Evolutionary conservation across 2,329 filamentous ascomycete species (phyloP).

Genomic region (Zasmidium citrigriseum): DNA sequence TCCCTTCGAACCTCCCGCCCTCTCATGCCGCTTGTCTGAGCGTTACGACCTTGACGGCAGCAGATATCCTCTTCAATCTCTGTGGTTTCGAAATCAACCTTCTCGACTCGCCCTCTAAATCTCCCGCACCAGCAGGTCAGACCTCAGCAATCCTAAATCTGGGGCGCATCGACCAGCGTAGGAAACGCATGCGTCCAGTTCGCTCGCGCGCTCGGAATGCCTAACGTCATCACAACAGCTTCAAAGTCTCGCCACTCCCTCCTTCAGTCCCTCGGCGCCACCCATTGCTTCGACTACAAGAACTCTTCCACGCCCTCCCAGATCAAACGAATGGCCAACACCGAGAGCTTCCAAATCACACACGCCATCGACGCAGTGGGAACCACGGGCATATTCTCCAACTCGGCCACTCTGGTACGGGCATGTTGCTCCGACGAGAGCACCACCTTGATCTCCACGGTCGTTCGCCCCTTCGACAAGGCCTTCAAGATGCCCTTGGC

Average conservation of each 20-base stretch:
- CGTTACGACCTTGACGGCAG: slow-evolving; percentile 3
- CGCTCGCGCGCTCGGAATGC: neutral
- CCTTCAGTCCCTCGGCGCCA: neutral
- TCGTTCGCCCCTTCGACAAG: slow-evolving; percentile 1
- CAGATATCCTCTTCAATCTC: slow-evolving; percentile 5
- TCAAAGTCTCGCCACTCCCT: neutral
- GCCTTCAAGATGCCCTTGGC: neutral
- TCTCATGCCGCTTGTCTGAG: neutral
- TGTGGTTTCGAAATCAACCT: neutral
- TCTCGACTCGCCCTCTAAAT: neutral
- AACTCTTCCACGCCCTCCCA: neutral
- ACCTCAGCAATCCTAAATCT: neutral
- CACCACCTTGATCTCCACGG: slow-evolving; percentile 1
- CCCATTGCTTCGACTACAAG: neutral
- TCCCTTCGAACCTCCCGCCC: neutral
- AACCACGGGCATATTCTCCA: neutral
- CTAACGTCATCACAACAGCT: neutral
- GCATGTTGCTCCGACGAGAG: neutral
- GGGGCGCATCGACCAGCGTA: slow-evolving; percentile 1
- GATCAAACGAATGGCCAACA: neutral
- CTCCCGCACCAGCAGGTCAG: no score
- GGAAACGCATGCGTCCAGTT: slow-evolving; percentile 3
- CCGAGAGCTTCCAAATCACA: neutral
- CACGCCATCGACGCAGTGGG: slow-evolving; percentile 2
- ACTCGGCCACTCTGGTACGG: neutral